Evolutionary conservation across 495 filamentous ascomycete genomes (phyloP), one percentile per base, ranked within the genome.

Genomic region (Penicillium ucsense): DNA sequence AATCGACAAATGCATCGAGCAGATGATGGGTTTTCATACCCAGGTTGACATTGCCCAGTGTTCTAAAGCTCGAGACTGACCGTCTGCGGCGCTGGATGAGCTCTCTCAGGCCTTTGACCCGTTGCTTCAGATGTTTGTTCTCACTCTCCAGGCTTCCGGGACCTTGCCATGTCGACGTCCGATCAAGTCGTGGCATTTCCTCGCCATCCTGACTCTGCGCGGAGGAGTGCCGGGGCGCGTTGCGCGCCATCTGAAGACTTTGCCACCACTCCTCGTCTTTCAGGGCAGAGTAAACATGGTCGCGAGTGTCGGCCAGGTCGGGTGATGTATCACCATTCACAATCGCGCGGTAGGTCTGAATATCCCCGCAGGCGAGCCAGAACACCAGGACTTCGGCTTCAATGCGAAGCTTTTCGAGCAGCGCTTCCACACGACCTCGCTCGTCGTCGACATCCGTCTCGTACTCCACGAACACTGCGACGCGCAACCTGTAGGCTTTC

Each of bases 401-500:
- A 30, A 94, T 94, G 27, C 88, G 75, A 6, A 94, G 58, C 57
- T 91, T 91, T 7, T 86, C 83, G 8, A 94, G 71, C 7, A 94
- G 70, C 10, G 83, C 77, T 49, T 81, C 81, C 35, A 94, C 83
- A 51, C 88, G 71, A 0, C 74, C 74, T 47, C 79, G 71, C 63
- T 94, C 88, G 60, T 94, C 87, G 35, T 82, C 80, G 11, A 94
- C 80, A 48, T 94, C 88, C 11, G 75, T 79, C 59, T 94, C 88
- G 57, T 92, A 94, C 57, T 94, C 88, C 29, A 94, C 88, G 60
- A 94, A 94, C 3, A 92, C 88, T 1, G 80, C 71, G 4, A 94
- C 86, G 35, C 88, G 82, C 12, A 91, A 65, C 48, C 72, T 76
- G 57, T 86, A 91, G 3, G 73, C 73, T 54, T 80, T 85, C 56